Evolutionary conservation across 1,284 basidiomycete genomes (phyloP).

Genomic region (Trametes sp.): DNA sequence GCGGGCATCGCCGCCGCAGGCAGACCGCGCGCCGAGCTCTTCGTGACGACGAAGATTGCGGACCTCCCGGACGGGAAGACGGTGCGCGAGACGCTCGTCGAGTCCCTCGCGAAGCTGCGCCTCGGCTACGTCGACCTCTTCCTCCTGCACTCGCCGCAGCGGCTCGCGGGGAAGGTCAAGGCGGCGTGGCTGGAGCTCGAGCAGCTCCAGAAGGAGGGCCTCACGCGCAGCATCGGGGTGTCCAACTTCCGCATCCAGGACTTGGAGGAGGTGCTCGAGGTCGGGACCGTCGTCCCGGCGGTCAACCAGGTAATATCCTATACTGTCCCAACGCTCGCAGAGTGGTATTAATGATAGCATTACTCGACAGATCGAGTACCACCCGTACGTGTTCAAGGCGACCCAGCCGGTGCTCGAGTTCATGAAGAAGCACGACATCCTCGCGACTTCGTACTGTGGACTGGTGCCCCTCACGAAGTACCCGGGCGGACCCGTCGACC

Average conservation of each 20-base stretch:
- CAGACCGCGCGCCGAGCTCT: slow-evolving; percentile 62
- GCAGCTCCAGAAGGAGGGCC: slow-evolving; percentile 63
- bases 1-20: slow-evolving; percentile 58
- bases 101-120: slow-evolving; percentile 65
- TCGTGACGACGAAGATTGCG: slow-evolving; percentile 71
- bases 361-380: slow-evolving; percentile 63
- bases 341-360: not conserved
- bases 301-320: slow-evolving; percentile 87
- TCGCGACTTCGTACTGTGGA: slow-evolving; percentile 72
- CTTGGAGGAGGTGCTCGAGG: slow-evolving; percentile 60
- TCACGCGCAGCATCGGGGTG: not conserved
- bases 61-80: slow-evolving; percentile 50
- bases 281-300: slow-evolving; percentile 66
- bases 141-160: slow-evolving; percentile 73
- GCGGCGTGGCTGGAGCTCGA: slow-evolving; percentile 72
- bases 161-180: slow-evolving; percentile 53
- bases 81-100: slow-evolving; percentile 57
- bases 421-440: slow-evolving; percentile 64
- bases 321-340: too few relatives aligned
- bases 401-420: slow-evolving; percentile 61
- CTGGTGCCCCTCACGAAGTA: slow-evolving; percentile 63
- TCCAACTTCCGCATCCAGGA: not conserved
- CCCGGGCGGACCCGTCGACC: slow-evolving; percentile 61
- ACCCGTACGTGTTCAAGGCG: slow-evolving; percentile 78
- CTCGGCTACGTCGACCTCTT: slow-evolving; percentile 79